phyloP scores from a whole-genome alignment of 129 eudicot species.

The Logfia minima region DNA sequence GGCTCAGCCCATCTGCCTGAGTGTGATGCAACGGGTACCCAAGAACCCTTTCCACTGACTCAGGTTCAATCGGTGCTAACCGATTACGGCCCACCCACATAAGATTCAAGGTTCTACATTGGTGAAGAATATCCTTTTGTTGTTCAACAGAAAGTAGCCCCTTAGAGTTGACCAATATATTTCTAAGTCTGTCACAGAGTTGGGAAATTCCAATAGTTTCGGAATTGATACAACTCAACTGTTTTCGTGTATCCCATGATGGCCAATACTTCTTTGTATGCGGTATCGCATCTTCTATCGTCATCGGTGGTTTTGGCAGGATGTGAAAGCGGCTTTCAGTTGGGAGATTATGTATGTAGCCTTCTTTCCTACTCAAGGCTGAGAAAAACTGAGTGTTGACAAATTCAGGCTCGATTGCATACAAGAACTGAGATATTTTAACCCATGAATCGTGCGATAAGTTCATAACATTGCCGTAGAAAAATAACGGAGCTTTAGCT shows the following conservation, averaged over 20 bases:
- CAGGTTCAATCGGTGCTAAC: slow-evolving; percentile 68
- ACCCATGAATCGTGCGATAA: slow-evolving; percentile 70
- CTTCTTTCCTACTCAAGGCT: slow-evolving; percentile 81
- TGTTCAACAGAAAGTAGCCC: slow-evolving; percentile 59
- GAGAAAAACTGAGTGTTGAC: slow-evolving; percentile 58
- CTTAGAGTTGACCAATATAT: slow-evolving; percentile 40
- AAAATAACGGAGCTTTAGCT: slow-evolving; percentile 74
- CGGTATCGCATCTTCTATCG: slow-evolving; percentile 67
- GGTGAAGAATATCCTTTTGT: slow-evolving; percentile 59
- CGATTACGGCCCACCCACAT: slow-evolving; percentile 71
- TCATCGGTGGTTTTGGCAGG: slow-evolving; percentile 67
- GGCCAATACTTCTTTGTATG: slow-evolving; percentile 76
- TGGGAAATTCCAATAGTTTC: slow-evolving; percentile 49
- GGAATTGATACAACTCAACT: slow-evolving; percentile 51
- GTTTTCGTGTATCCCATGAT: slow-evolving; percentile 87
- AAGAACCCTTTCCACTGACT: slow-evolving; percentile 60
- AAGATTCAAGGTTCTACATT: slow-evolving; percentile 53
- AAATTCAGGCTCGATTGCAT: slow-evolving; percentile 78
- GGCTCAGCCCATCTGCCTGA: slow-evolving; percentile 43
- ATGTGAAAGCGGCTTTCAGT: slow-evolving; percentile 57
- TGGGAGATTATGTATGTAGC: slow-evolving; percentile 88
- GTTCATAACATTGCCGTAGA: slow-evolving; percentile 70
- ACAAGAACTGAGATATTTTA: slow-evolving; percentile 73
- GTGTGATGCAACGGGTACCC: slow-evolving; percentile 84
- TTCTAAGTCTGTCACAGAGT: slow-evolving; percentile 53